A percentile compares a stretch with the other conserved stretches of the same genome.
Conservation (phyloP, 208 protist genomes). For the Novymonas esmeraldas region DNA sequence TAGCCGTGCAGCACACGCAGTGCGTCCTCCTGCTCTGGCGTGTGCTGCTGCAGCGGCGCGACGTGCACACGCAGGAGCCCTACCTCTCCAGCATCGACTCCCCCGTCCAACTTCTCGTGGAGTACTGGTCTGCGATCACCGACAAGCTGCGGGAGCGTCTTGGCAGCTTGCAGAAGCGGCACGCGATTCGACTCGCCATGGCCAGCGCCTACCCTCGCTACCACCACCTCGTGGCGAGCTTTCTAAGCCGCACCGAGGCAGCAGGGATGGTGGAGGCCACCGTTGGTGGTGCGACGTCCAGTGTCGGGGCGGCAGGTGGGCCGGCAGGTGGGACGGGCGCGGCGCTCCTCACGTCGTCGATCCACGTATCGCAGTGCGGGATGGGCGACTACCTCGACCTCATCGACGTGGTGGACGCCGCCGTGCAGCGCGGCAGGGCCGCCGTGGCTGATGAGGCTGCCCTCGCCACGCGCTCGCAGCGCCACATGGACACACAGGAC, state of each 20-base stretch:
- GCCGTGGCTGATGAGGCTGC: neutral
- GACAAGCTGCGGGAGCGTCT: conserved; percentile 70
- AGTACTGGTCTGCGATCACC: conserved; percentile 69
- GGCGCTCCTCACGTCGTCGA: conserved; percentile 18
- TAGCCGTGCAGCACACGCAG: conserved; percentile 61
- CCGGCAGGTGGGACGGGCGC: conserved; percentile 2
- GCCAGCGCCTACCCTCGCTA: conserved; percentile 52
- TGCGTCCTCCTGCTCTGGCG: conserved; percentile 71
- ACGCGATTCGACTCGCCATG: conserved; percentile 47
- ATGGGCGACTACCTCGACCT: conserved; percentile 46
- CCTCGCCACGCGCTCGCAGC: neutral
- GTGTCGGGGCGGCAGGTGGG: conserved; percentile 16
- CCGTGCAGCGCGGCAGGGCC: conserved; percentile 2
- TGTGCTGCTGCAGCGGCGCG: conserved; percentile 53
- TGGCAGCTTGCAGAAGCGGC: conserved; percentile 51
- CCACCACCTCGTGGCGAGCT: conserved; percentile 50
- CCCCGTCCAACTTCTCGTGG: conserved; percentile 64
- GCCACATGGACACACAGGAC: conserved; percentile 23
- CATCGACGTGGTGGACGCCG: conserved; percentile 31
- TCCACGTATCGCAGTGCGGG: conserved; percentile 35
- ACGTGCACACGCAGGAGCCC: conserved; percentile 39
- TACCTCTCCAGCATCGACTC: conserved; percentile 51
- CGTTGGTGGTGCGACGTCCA: neutral
- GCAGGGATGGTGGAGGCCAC: conserved; percentile 9
- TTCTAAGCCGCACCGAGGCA: conserved; percentile 42